phyloP scores from a whole-genome alignment of 2,329 filamentous ascomycete species.

The Helminthosporium solani region DNA sequence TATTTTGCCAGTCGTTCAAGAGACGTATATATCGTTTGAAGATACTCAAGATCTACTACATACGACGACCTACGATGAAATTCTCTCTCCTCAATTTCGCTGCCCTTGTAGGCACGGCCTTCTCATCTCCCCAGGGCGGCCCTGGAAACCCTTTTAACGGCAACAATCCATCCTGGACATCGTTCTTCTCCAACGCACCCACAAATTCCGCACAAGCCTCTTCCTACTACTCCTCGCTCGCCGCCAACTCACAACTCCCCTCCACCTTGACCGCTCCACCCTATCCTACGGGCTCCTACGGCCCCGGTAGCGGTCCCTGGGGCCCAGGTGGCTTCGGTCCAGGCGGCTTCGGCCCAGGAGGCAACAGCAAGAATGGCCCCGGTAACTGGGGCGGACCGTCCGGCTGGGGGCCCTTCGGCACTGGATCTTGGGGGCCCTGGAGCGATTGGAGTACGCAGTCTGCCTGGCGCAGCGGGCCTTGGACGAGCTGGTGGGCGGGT shows the following conservation, averaged over 20 bases:
- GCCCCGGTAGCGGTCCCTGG: slow-evolving; percentile 9
- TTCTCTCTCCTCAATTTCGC: slow-evolving; percentile 7
- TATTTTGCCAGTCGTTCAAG: neutral
- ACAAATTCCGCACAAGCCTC: slow-evolving; percentile 23
- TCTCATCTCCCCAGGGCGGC: neutral
- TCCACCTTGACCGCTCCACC: slow-evolving; percentile 26
- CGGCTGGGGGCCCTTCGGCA: slow-evolving; percentile 32
- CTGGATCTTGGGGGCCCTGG: slow-evolving; percentile 29
- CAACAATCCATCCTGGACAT: neutral
- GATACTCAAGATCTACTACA: neutral
- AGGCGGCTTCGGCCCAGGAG: slow-evolving; percentile 4
- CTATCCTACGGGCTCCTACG: slow-evolving; percentile 24
- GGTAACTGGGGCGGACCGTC: slow-evolving; percentile 16
- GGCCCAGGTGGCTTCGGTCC: slow-evolving; percentile 18
- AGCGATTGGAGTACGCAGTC: slow-evolving; percentile 29
- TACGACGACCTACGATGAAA: slow-evolving; percentile 1
- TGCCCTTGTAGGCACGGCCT: slow-evolving; percentile 2
- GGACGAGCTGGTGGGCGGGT: slow-evolving; percentile 41
- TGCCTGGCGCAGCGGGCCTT: slow-evolving; percentile 31
- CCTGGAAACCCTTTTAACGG: neutral
- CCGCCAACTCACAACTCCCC: slow-evolving; percentile 26
- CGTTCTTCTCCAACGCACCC: slow-evolving; percentile 6
- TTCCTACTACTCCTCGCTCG: slow-evolving; percentile 28
- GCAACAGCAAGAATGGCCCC: slow-evolving; percentile 6
- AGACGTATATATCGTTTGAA: neutral